phyloP scores from a whole-genome alignment of 345 rosid genomes.

The Aquilaria malaccensis region DNA sequence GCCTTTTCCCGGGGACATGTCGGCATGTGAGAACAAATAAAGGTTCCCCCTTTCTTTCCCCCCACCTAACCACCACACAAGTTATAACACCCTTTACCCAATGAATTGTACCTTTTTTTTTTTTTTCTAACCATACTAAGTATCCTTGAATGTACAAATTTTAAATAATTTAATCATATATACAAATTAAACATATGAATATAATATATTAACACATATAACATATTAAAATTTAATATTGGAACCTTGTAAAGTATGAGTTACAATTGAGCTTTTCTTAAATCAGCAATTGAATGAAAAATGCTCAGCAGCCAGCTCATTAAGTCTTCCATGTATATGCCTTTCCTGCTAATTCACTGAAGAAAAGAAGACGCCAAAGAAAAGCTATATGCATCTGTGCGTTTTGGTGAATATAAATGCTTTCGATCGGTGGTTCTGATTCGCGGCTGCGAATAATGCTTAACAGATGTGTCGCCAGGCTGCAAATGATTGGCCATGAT shows the following conservation, averaged over 20 bases:
- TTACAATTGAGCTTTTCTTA: too few relatives aligned
- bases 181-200: too few relatives aligned
- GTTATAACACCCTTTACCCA: constrained; percentile 12
- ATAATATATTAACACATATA: too few relatives aligned
- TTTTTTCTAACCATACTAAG: too few relatives aligned
- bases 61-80: constrained; percentile 11
- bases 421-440: constrained; percentile 8
- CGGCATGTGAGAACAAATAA: constrained; percentile 24
- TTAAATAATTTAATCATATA: too few relatives aligned
- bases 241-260: too few relatives aligned
- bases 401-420: constrained; percentile 5
- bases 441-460: constrained; percentile 7
- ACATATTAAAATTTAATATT: too few relatives aligned
- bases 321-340: background rate
- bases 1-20: constrained; percentile 6
- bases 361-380: background rate
- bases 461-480: constrained; percentile 9
- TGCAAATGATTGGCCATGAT: constrained; percentile 20
- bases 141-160: too few relatives aligned
- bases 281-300: background rate
- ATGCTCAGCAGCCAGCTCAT: constrained; percentile 10
- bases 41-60: background rate
- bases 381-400: background rate
- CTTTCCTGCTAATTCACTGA: background rate
- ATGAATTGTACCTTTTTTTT: background rate